Conservation (phyloP, 2,329 filamentous ascomycete species). For the Fusarium virguliforme region DNA sequence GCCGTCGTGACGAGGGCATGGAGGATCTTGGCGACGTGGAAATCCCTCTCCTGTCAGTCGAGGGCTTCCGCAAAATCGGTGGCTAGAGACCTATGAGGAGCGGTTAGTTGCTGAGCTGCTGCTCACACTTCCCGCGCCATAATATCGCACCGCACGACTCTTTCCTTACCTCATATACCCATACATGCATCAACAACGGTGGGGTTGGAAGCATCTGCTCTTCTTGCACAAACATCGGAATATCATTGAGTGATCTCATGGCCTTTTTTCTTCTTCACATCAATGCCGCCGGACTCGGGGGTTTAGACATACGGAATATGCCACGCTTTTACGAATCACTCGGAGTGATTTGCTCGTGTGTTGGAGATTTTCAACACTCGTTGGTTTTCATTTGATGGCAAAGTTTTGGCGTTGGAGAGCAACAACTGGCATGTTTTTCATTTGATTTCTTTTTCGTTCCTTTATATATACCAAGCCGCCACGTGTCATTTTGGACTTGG, state of each 20-base stretch:
- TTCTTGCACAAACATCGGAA: slow-evolving; percentile 30
- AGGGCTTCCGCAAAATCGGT: slow-evolving; percentile 60
- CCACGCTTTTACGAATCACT: slow-evolving; percentile 33
- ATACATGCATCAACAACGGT: slow-evolving; percentile 23
- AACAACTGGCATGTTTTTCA: slow-evolving; percentile 31
- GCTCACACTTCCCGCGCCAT: slow-evolving; percentile 13
- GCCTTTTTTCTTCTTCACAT: slow-evolving; percentile 33
- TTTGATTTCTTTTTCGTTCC: slow-evolving; percentile 21
- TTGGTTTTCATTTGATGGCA: slow-evolving; percentile 31
- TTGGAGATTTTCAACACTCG: slow-evolving; percentile 34
- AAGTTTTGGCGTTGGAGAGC: slow-evolving; percentile 46
- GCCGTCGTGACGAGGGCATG: slow-evolving; percentile 82
- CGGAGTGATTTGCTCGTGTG: slow-evolving; percentile 37
- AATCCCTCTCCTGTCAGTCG: slow-evolving; percentile 61
- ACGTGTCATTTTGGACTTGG: slow-evolving; percentile 20
- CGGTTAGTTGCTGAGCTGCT: slow-evolving; percentile 13
- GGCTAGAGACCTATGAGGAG: slow-evolving; percentile 45
- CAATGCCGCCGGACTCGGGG: slow-evolving; percentile 18
- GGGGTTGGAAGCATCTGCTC: slow-evolving; percentile 37
- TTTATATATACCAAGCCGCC: slow-evolving; percentile 28
- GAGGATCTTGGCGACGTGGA: slow-evolving; percentile 78
- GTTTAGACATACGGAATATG: slow-evolving; percentile 20
- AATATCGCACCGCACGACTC: slow-evolving; percentile 26
- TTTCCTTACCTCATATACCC: slow-evolving; percentile 18
- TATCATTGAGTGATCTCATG: slow-evolving; percentile 33